Conservation (phyloP, 78 protist species). For the Chrysochromulina tobinii region DNA sequence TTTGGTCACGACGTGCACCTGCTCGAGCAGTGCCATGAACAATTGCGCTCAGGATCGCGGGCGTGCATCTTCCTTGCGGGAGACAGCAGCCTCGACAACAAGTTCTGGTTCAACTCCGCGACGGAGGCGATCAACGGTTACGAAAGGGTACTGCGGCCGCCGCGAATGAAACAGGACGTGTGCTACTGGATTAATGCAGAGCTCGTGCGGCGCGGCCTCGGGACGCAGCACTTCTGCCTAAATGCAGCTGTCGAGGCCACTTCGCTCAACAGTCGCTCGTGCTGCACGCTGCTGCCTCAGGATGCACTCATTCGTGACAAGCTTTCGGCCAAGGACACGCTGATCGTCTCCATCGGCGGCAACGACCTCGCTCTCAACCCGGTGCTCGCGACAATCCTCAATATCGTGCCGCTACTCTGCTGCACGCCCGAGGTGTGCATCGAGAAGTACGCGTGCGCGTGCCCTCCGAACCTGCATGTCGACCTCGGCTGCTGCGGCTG, state of each 20-base stretch:
- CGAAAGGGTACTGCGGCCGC: conserved; percentile 5
- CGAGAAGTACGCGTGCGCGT: background rate
- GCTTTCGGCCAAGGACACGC: background rate
- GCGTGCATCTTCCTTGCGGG: conserved; percentile 18
- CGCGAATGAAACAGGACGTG: conserved; percentile 5
- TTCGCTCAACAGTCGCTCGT: conserved; percentile 9
- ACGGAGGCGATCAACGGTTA: background rate
- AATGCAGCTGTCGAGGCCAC: conserved; percentile 24
- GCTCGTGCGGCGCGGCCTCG: background rate
- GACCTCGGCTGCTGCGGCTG: background rate
- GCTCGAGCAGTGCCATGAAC: no score
- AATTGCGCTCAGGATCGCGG: background rate
- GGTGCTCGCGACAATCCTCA: background rate
- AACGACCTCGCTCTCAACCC: conserved; percentile 42
- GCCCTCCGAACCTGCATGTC: background rate
- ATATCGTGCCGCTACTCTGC: background rate
- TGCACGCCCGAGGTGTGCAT: background rate
- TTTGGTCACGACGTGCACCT: no score
- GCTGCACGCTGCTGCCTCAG: background rate
- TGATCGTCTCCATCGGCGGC: conserved; percentile 43
- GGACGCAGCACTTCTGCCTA: background rate
- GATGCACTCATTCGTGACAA: conserved; percentile 12
- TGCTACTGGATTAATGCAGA: conserved; percentile 38
- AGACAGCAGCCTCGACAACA: conserved; percentile 39
- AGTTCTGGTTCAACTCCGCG: background rate